Evolutionary conservation across 208 protist species (phyloP), one percentile per base, ranked within the genome.

Genomic region (Trypanosoma cruzi): DNA sequence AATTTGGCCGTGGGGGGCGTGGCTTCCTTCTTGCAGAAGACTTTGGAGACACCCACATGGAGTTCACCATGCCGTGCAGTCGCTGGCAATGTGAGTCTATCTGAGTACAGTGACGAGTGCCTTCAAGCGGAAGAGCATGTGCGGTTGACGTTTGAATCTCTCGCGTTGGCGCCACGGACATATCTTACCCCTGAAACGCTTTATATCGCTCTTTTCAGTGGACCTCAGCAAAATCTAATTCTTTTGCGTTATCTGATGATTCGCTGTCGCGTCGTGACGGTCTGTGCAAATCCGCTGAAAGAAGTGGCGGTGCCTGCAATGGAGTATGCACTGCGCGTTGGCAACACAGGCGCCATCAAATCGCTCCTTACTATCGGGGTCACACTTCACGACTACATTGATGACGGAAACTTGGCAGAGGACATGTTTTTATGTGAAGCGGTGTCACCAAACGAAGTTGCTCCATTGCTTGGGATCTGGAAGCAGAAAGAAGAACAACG

Each of bases 111-210:
- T 36, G 75, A 70, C 13, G 76, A 85, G 46, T 88, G 79, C 37
- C 66, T 71, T 18, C 36, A 73, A 4, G 77, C 78, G 42, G 79
- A 83, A 65, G 66, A 77, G 26, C 78, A 80, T 36, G 82, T 94
- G 31, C 65, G 55, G 24, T 58, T 80, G 4, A 56, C 83, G 40
- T 85, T 90, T 72, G 54, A 71, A 40, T 59, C 84, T 24, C 80
- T 94, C 10, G 65, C 72, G 6, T 83, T 91, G 59, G 48, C 58
- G 20, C 74, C 80, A 18, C 52, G 76, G 11, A 89, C 80, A 4
- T 89, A 88, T 79, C 54, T 82, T 28, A 91, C 77, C 4, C 69
- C 86, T 1, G 81, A 90, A 58, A 89, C 84, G 22, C 80, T 95
- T 14, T 65, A 80, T 66, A 26, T 64, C 1, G 56, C 92, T 2